phyloP scores from a whole-genome alignment of 176 grass and related monocot species.

The Carex littledalei region DNA sequence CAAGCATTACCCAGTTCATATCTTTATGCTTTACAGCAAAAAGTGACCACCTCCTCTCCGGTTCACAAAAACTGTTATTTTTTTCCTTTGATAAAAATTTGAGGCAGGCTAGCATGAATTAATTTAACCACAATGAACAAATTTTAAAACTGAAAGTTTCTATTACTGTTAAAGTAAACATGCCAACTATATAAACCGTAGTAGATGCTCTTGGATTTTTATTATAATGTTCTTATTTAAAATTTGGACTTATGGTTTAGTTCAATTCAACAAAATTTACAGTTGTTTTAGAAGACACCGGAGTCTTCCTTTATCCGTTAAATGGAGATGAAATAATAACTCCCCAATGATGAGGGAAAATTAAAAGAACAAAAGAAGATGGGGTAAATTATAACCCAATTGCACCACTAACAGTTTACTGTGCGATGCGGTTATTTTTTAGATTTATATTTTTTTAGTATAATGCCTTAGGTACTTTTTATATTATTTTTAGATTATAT shows the following conservation, averaged over 20 bases:
- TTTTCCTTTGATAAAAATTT: no score
- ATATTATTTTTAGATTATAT: not conserved
- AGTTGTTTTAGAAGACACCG: not conserved
- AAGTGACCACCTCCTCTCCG: not conserved
- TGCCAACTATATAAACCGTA: not conserved
- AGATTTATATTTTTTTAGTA: not conserved
- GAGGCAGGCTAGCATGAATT: not conserved
- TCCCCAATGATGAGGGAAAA: not conserved
- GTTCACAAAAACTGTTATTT: not conserved
- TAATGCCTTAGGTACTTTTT: not conserved
- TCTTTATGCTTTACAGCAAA: conserved; percentile 29
- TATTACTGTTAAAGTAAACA: not conserved
- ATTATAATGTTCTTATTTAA: not conserved
- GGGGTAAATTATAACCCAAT: conserved; percentile 11
- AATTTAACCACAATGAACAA: not conserved
- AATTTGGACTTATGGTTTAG: not conserved
- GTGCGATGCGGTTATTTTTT: not conserved
- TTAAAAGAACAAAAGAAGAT: conserved; percentile 8
- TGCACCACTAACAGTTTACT: not conserved
- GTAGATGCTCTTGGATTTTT: not conserved
- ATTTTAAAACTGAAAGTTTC: no score
- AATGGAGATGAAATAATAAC: not conserved
- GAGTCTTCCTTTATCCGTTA: not conserved
- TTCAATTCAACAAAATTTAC: not conserved
- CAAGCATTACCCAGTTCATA: conserved; percentile 15